Percentiles rank a stretch among this genome's conserved stretches.
Conservation (phyloP, 768 basidiomycete species). For the Boletus reticulatus region DNA sequence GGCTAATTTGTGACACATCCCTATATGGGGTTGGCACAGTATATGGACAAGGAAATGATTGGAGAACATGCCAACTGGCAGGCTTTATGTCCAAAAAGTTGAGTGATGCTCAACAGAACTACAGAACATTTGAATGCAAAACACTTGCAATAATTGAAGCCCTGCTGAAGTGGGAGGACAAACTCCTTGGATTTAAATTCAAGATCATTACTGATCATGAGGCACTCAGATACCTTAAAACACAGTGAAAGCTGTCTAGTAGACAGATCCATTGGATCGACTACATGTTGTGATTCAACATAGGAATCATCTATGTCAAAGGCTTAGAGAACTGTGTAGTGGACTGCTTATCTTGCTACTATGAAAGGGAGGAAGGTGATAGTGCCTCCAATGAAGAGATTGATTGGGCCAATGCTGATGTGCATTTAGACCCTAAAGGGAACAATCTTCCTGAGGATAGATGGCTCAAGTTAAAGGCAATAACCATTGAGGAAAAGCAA, state of each 20-base stretch:
- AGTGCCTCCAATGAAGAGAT: too few relatives aligned
- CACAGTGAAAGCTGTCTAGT: not conserved
- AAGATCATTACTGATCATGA: not conserved
- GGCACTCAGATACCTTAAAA: not conserved
- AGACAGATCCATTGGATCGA: not conserved
- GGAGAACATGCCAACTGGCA: not conserved
- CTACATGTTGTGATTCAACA: not conserved
- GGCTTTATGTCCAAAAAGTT: not conserved
- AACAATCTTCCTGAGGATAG: too few relatives aligned
- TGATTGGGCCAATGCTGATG: too few relatives aligned
- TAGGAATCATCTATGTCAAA: not conserved
- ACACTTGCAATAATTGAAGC: not conserved
- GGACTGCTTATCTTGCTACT: too few relatives aligned
- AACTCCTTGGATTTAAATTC: not conserved
- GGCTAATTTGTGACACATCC: not conserved
- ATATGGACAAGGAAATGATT: not conserved
- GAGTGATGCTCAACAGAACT: not conserved
- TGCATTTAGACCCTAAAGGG: too few relatives aligned
- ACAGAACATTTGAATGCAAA: not conserved
- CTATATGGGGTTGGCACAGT: not conserved
- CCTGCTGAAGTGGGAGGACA: not conserved
- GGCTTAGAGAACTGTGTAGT: not conserved
- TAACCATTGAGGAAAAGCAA: not conserved
- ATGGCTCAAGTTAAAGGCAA: too few relatives aligned
- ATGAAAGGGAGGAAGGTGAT: too few relatives aligned